Evolutionary conservation across 192 early-diverging fungal species (phyloP).

Genomic region (Dissophora globulifera): DNA sequence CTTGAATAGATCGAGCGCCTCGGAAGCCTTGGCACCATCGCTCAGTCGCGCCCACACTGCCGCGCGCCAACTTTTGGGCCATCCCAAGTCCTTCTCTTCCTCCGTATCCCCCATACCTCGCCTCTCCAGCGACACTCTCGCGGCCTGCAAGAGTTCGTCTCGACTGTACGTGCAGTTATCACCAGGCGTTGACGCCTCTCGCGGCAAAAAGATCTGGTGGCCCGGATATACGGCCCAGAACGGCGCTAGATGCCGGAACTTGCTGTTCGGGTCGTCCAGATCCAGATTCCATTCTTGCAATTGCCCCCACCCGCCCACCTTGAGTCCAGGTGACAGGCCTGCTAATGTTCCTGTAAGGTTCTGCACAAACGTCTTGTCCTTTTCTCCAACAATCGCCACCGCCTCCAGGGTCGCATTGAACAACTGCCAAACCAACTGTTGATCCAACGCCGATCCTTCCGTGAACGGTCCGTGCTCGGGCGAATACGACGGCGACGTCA

Average conservation of each 20-base stretch:
- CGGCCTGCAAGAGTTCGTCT: conserved; percentile 22
- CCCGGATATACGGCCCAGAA: conserved; percentile 50
- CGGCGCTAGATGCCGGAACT: conserved; percentile 30
- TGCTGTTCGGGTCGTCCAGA: conserved; percentile 40
- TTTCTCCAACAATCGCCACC: conserved; percentile 21
- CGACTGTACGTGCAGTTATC: no score
- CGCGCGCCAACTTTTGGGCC: conserved; percentile 46
- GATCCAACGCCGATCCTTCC: conserved; percentile 39
- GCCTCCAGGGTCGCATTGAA: conserved; percentile 45
- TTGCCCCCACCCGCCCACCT: conserved; percentile 38
- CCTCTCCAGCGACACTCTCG: not conserved
- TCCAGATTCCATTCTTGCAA: conserved; percentile 52
- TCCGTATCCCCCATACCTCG: conserved; percentile 20
- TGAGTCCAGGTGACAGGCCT: conserved; percentile 22
- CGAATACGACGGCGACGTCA: conserved; percentile 38
- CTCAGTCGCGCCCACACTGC: conserved; percentile 40
- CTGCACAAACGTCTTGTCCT: conserved; percentile 33
- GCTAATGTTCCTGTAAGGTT: conserved; percentile 21
- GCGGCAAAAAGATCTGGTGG: conserved; percentile 18
- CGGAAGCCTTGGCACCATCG: conserved; percentile 4
- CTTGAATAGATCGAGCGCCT: conserved; percentile 18
- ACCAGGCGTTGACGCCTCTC: not conserved
- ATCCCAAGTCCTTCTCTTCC: conserved; percentile 13
- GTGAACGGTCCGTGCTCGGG: conserved; percentile 41
- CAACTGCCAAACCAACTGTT: conserved; percentile 41